Evolutionary conservation across 306 rosid genomes (phyloP).

Genomic region (Lablab purpureus): DNA sequence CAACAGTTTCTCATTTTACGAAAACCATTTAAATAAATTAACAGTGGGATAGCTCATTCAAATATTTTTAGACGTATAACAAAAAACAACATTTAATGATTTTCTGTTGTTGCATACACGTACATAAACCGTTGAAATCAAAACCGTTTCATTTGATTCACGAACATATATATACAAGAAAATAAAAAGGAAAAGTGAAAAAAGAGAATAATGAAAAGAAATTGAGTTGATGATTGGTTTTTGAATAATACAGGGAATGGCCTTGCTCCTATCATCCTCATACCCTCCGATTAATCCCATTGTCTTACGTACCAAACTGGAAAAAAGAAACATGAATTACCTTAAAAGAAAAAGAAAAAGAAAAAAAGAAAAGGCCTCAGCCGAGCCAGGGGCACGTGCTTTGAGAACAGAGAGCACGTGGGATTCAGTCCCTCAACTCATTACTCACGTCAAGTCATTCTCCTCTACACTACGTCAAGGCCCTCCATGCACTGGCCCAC

Average conservation of each 20-base stretch:
- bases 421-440: conserved; percentile 38
- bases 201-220: conserved; percentile 44
- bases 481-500: conserved; percentile 97
- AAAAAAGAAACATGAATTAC: conserved; percentile 23
- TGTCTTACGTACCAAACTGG: conserved; percentile 45
- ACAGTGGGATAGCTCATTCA: too few species aligned
- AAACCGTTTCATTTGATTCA: conserved; percentile 6
- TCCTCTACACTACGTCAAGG: conserved; percentile 52
- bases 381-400: conserved; percentile 55
- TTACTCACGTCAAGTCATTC: conserved; percentile 8
- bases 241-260: conserved; percentile 56
- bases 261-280: conserved; percentile 19
- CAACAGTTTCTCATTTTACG: background rate
- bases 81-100: too few species aligned
- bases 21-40: too few species aligned
- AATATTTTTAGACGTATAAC: too few species aligned
- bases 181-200: conserved; percentile 28
- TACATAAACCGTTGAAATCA: background rate
- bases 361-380: background rate
- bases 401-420: conserved; percentile 56
- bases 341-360: background rate
- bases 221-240: conserved; percentile 54
- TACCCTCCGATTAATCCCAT: conserved; percentile 21
- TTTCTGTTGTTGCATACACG: background rate
- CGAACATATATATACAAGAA: background rate